A percentile compares a stretch with the other conserved stretches of the same genome.
Evolutionary conservation across 306 rosid species (phyloP).

Genomic region (Spatholobus suberectus): DNA sequence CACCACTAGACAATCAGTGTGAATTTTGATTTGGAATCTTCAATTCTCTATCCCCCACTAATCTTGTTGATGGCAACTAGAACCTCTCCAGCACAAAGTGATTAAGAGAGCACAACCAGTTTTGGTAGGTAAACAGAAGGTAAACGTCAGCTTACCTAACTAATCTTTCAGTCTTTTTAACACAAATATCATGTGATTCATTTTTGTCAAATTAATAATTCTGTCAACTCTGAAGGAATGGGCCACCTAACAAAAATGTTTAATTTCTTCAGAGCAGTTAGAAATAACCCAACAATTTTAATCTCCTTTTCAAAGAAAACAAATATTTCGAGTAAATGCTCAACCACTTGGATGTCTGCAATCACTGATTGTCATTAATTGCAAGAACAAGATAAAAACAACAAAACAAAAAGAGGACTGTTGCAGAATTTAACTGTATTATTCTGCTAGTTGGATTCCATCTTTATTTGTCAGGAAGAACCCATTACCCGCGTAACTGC

Average conservation of each 20-base stretch:
- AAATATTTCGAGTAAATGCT: background rate
- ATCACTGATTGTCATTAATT: background rate
- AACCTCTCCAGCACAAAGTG: constrained; percentile 19
- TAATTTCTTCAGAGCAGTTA: constrained; percentile 7
- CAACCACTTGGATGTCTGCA: background rate
- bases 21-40: background rate
- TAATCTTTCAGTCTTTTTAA: background rate
- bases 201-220: background rate
- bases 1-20: background rate
- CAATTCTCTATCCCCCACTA: background rate
- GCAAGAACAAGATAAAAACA: background rate
- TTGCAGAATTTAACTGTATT: background rate
- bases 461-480: background rate
- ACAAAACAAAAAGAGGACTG: background rate
- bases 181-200: constrained; percentile 21
- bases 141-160: constrained; percentile 20
- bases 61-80: background rate
- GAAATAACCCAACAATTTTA: background rate
- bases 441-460: background rate
- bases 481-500: constrained; percentile 18
- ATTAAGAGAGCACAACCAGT: background rate
- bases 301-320: background rate
- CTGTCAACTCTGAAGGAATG: background rate
- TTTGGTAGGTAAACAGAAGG: constrained; percentile 37
- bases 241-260: constrained; percentile 11